Evolutionary conservation across 75 land plant genomes (phyloP), one percentile per base, ranked within the genome.

Genomic region (Picea sitchensis): DNA sequence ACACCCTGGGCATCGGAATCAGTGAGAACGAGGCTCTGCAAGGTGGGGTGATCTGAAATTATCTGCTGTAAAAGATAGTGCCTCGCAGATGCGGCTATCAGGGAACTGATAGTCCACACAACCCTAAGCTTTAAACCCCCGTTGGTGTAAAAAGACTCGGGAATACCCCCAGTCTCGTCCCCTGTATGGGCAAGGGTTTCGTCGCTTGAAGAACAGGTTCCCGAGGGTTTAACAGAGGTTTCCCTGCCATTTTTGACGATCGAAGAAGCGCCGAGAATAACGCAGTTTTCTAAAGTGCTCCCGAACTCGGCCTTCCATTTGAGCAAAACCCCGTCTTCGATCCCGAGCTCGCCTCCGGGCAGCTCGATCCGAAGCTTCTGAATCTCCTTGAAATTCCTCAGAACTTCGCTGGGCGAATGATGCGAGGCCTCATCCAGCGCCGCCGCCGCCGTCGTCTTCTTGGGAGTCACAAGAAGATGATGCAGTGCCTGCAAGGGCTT

Each of bases 251-350:
- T 75, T 0, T 5, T 20, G 1, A 5, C 8, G 1, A 82, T 23
- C 0, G 56, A 57, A 2, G 90, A 74, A 1, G 83, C 91, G 4
- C 91, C 90, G 3, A 90, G 63, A 2, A 90, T 79, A 4, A 86
- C 84, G 56, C 92, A 90, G 36, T 47, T 83, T 41, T 90, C 81
- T 3, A 90, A 76, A 12, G 85, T 77, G n/a, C 74, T 77, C 21
- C 92, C 92, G 77, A 88, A 90, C 34, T 78, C 86, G 14, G 91
- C 92, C 68, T 84, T 86, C 91, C 92, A 90, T 31, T 88, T 88
- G 47, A 90, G 79, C 11, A 87, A 30, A 21, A 73, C 85, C 15
- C 86, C 86, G 17, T 83, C 86, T 26, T 83, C 86, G 18, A 84
- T 32, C n/a, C 85, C 79, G 36, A 82, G 80, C 36, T 85, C 86